Evolutionary conservation across 805 yeast species (phyloP).

Genomic region (Barnettozyma salicaria): DNA sequence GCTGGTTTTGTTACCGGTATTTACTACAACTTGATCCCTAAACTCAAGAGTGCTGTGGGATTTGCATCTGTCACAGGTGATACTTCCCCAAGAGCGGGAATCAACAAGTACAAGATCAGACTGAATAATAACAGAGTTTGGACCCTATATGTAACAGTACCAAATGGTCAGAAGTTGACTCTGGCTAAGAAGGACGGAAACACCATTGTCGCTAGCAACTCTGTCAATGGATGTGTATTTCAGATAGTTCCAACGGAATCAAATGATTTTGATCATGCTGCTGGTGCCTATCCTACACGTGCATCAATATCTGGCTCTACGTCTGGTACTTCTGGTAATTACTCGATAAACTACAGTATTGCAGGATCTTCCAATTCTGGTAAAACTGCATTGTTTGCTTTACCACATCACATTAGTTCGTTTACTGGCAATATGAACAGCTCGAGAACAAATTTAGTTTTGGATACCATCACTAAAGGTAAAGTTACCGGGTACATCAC

Average conservation of each 20-base stretch:
- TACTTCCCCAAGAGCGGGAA: conserved; percentile 33
- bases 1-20: conserved; percentile 72
- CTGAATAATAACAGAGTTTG: conserved; percentile 55
- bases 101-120: conserved; percentile 48
- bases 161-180: conserved; percentile 32
- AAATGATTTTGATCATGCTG: conserved; percentile 46
- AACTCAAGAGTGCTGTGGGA: conserved; percentile 59
- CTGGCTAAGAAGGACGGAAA: conserved; percentile 28
- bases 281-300: conserved; percentile 53
- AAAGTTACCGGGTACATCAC: conserved; percentile 40
- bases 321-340: conserved; percentile 33
- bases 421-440: conserved; percentile 29
- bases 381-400: conserved; percentile 47
- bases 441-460: conserved; percentile 29
- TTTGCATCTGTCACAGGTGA: conserved; percentile 42
- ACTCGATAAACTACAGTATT: conserved; percentile 38
- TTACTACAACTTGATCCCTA: conserved; percentile 48
- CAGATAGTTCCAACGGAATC: conserved; percentile 55
- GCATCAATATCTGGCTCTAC: conserved; percentile 40
- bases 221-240: conserved; percentile 45
- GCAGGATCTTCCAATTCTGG: conserved; percentile 43
- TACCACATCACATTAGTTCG: conserved; percentile 58
- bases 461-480: conserved; percentile 49
- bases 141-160: conserved; percentile 58
- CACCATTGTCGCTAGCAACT: conserved; percentile 37